Percentiles rank a stretch among this genome's conserved stretches.
phyloP scores from a whole-genome alignment of 495 filamentous ascomycete genomes.

The Opeltia flavorubescens region DNA sequence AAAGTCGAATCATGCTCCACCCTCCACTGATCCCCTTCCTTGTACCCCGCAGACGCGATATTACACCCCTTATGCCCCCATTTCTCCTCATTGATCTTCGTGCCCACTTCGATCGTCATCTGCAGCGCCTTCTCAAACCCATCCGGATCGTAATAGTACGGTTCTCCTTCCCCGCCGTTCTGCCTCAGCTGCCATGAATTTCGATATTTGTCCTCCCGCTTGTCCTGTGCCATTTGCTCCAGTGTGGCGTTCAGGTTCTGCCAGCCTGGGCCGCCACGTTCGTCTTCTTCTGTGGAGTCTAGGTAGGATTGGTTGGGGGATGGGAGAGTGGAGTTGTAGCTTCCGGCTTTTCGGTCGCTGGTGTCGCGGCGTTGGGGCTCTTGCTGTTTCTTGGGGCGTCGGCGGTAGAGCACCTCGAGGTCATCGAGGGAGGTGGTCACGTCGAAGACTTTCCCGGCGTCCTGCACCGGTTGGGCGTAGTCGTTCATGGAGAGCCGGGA shows the following conservation, averaged over 20 bases:
- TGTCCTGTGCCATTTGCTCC: constrained; percentile 27
- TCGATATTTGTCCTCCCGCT: constrained; percentile 20
- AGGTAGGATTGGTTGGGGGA: constrained; percentile 5
- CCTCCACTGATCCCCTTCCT: constrained; percentile 36
- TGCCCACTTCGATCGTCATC: constrained; percentile 37
- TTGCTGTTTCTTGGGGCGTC: constrained; percentile 5
- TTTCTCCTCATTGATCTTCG: constrained; percentile 37
- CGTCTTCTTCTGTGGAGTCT: constrained; percentile 7
- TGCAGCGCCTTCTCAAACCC: constrained; percentile 39
- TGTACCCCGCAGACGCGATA: constrained; percentile 25
- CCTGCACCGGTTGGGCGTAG: constrained; percentile 16
- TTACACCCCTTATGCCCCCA: constrained; percentile 45
- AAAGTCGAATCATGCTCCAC: constrained; percentile 25
- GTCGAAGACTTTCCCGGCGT: constrained; percentile 11
- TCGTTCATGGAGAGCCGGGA: constrained; percentile 34
- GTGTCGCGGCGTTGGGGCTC: background rate
- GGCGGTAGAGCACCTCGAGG: constrained; percentile 11
- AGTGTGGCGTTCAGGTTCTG: constrained; percentile 19
- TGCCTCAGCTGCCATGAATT: constrained; percentile 48
- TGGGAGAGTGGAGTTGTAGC: background rate
- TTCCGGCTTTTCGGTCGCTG: background rate
- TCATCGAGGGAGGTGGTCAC: constrained; percentile 9
- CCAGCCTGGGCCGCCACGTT: constrained; percentile 8
- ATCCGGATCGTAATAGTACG: constrained; percentile 38
- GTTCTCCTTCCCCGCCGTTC: constrained; percentile 44